Evolutionary conservation across 108 stramenopile genomes (phyloP), one percentile per base, ranked within the genome.

Genomic region (Fistulifera solaris): DNA sequence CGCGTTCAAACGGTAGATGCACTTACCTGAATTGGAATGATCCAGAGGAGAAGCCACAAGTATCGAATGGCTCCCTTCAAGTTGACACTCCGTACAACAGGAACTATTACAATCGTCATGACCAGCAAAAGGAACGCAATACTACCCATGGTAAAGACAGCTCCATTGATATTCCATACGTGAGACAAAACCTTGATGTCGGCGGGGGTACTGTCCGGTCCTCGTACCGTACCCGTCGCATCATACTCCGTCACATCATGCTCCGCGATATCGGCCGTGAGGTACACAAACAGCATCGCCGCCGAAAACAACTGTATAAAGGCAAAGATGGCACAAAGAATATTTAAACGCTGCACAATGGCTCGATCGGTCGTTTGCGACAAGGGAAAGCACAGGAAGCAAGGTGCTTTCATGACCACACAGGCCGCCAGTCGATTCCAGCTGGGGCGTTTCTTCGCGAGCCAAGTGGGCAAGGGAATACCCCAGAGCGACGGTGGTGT

Each of bases 11-110:
- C 31, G 31, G 78, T 80, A 88, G 19, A 78, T 65, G 39, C 38
- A 14, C 54, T 53, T 51, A 51, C 25, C 50, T 35, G 31, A 35
- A 35, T 6, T 6, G 31, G 31, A 35, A 35, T 35, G 31, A 35
- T 35, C 31, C 31, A 88, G 19, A 81, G 67, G 38, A 89, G 42
- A 18, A 58, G 54, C 88, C 88, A 89, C 52, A 86, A 62, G 43
- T 73, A 90, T 13, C 82, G 71, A 61, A 86, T 76, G 19, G 77
- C 72, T 16, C 76, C 76, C 22, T 81, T 56, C 28, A 90, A 38
- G 67, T 90, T 83, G 15, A 90, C 83, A 25, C 80, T 63, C 49
- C 68, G 66, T 11, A 90, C 60, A 1, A 75, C 75, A 12, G 75
- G 66, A 40, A 77, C 62, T 0, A 82, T 76, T 35, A 80, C 57